phyloP scores from a whole-genome alignment of 164 flowering plant genomes.

The Pachysandra terminalis region DNA sequence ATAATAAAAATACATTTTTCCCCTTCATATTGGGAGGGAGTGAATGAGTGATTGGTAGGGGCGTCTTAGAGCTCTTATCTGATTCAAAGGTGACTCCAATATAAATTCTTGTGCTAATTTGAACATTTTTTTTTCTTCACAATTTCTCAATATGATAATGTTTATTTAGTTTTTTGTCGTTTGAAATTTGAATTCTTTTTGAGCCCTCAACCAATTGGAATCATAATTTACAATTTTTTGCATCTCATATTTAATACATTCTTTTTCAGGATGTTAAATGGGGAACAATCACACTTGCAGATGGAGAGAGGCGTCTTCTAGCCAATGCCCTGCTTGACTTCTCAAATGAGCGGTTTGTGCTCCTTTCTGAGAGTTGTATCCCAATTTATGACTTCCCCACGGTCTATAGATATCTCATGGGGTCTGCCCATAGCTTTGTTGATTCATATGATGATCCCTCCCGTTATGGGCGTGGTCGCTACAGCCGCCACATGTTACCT shows the following conservation, averaged over 20 bases:
- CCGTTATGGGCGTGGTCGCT: conserved; percentile 88
- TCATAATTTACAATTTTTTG: not conserved
- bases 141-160: too few relatives aligned
- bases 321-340: conserved; percentile 89
- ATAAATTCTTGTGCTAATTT: too few relatives aligned
- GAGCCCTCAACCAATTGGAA: not conserved
- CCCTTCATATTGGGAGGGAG: too few relatives aligned
- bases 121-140: not conserved
- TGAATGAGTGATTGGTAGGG: too few relatives aligned
- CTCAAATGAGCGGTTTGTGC: conserved; percentile 83
- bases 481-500: conserved; percentile 69
- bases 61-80: too few relatives aligned
- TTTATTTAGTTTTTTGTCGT: too few relatives aligned
- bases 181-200: not conserved
- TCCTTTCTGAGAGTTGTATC: conserved; percentile 89
- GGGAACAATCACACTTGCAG: conserved; percentile 60
- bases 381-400: conserved; percentile 69
- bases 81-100: too few relatives aligned
- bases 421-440: conserved; percentile 61
- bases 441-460: conserved; percentile 79
- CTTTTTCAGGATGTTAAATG: conserved; percentile 59
- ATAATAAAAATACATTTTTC: too few relatives aligned
- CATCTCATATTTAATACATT: not conserved
- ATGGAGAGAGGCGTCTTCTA: conserved; percentile 78
- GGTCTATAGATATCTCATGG: conserved; percentile 60